Percentiles rank a stretch among this genome's conserved stretches.
Conservation (phyloP, 164 flowering plant species). For the Tetrastigma voinierianum region DNA sequence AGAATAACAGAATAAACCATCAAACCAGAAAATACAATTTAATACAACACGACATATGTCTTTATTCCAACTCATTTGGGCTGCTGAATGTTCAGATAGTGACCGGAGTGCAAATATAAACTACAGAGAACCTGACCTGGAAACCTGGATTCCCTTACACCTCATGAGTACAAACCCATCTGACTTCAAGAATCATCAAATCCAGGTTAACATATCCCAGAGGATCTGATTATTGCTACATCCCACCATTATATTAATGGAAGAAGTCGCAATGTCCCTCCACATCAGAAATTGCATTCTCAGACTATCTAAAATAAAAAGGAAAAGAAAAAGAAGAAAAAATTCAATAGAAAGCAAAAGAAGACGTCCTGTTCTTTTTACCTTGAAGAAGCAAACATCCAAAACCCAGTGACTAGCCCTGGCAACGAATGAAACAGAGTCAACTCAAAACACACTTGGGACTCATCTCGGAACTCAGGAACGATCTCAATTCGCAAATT, state of each 20-base stretch:
- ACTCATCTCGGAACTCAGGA: slow-evolving; percentile 5
- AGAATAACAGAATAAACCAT: slow-evolving; percentile 1
- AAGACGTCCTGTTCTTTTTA: slow-evolving; percentile 9
- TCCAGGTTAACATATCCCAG: slow-evolving; percentile 56
- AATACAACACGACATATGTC: not conserved
- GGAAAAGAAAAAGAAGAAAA: no score
- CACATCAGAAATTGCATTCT: slow-evolving; percentile 10
- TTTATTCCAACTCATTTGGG: not conserved
- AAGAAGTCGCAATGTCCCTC: slow-evolving; percentile 29
- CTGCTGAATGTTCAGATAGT: not conserved
- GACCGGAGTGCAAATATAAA: no score
- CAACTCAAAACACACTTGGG: slow-evolving; percentile 24
- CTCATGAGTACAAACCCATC: no score
- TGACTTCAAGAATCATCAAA: slow-evolving; percentile 45
- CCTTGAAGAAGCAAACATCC: slow-evolving; percentile 85
- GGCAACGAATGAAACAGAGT: slow-evolving; percentile 47
- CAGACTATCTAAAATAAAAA: slow-evolving; percentile 3
- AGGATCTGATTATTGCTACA: slow-evolving; percentile 76
- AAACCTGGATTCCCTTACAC: slow-evolving; percentile 75
- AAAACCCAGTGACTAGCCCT: slow-evolving; percentile 77
- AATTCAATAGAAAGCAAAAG: not conserved
- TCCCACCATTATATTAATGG: slow-evolving; percentile 54
- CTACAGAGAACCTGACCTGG: no score
- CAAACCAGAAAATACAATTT: not conserved
- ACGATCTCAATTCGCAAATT: slow-evolving; percentile 26